phyloP scores from a whole-genome alignment of 768 basidiomycete species.

The Panaeolus papilionaceus region DNA sequence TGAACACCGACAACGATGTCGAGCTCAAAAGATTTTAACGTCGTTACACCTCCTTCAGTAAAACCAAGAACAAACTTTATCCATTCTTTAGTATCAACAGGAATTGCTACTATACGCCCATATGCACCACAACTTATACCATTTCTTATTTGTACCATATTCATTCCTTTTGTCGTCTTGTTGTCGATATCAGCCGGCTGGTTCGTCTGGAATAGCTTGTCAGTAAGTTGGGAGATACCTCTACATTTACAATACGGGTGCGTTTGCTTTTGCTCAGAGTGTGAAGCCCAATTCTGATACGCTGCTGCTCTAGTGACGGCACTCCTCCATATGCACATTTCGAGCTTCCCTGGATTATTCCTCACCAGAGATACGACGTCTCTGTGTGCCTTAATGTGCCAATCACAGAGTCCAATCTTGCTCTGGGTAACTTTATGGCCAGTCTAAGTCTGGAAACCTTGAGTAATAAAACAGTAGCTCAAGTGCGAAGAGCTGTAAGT shows the following conservation, averaged over 20 bases:
- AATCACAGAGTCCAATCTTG: constrained; percentile 67
- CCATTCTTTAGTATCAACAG: constrained; percentile 23
- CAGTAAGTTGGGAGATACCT: constrained; percentile 72
- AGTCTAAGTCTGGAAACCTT: constrained; percentile 62
- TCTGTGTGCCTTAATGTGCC: constrained; percentile 72
- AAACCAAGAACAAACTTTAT: constrained; percentile 21
- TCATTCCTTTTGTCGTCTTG: constrained; percentile 66
- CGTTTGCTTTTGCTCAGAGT: constrained; percentile 27
- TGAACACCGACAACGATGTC: constrained; percentile 19
- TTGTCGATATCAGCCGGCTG: constrained; percentile 73
- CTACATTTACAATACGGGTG: constrained; percentile 85
- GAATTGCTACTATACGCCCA: constrained; percentile 48
- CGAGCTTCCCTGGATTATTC: constrained; percentile 54
- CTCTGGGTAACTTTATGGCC: constrained; percentile 87
- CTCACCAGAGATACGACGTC: constrained; percentile 77
- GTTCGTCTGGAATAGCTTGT: constrained; percentile 75
- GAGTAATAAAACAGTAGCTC: constrained; percentile 67
- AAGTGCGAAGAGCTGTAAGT: constrained; percentile 72
- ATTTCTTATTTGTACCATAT: constrained; percentile 59
- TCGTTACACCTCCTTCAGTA: constrained; percentile 15
- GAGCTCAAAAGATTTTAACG: background rate
- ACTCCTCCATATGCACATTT: constrained; percentile 66
- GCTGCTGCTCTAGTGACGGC: constrained; percentile 57
- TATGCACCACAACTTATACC: constrained; percentile 72
- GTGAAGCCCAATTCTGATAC: constrained; percentile 18